Base-by-base conservation (phyloP, 1,284 basidiomycete genomes). In the Athelia sp. region DNA sequence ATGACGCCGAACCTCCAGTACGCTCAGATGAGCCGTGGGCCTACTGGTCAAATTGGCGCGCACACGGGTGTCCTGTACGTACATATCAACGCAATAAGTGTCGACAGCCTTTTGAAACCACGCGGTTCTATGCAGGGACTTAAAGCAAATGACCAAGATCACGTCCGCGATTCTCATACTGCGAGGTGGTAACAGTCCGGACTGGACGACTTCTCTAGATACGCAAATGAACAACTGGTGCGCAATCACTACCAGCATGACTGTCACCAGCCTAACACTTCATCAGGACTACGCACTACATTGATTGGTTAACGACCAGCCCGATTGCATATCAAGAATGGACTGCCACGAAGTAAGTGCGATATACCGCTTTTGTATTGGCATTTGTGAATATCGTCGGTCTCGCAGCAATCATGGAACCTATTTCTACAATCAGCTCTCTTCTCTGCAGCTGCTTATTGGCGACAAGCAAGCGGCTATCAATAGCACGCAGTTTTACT, bases 1-100 rank as follows among this genome's bases (percentile, higher is more conserved):
- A 85, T 88, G 80, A 82, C 84, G 55, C 85, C 86, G 2, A 81
- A 85, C 59, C 67, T 88, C 50, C 74, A 82, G 55, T 88, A 77
- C 57, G 82, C 75, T 0, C 85, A 89, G 59, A 72, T 84, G 62
- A 62, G 78, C 26, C 75, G 86, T 4, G 86, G 86, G 0, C 83
- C 82, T 3, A 64, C 60, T 17, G 74, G 74, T 15, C 74, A 77
- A 52, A 55, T 60, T 1, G 83, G 82, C 24, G 71, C 72, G 22
- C 77, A 77, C 59, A 83, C 80, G 15, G 84, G 84, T 36, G 66
- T 86, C 29, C 68, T 87, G 36, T 40, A n/a, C 36, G 6, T 29
- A 29, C 13, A 29, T 29, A 6, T 29, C 15, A 6, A 40, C 11
- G 32, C 11, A 40, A 21, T 40, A 8, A 8, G n/a, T 40, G 36